A percentile compares a stretch with the other conserved stretches of the same genome.
Evolutionary conservation across 805 yeast genomes (phyloP).

Genomic region (Lachancea sp.): DNA sequence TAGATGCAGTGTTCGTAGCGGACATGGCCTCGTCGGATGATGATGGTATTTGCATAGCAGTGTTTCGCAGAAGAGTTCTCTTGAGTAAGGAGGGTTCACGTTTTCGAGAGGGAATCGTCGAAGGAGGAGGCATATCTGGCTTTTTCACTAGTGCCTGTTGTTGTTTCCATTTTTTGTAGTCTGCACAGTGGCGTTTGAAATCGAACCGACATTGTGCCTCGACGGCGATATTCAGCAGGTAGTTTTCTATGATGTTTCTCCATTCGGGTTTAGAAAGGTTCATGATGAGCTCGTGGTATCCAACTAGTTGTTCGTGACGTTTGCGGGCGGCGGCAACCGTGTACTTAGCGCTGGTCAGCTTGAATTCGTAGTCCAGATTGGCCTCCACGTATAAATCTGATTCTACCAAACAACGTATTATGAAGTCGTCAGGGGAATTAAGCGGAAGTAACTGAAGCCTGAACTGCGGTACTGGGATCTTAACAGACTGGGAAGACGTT

Average conservation of each 20-base stretch:
- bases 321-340: conserved; percentile 53
- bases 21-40: conserved; percentile 1
- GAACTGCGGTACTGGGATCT: conserved; percentile 27
- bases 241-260: conserved; percentile 70
- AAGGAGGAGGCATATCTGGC: conserved; percentile 35
- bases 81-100: conserved; percentile 20
- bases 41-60: conserved; percentile 1
- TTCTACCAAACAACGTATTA: conserved; percentile 43
- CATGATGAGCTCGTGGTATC: conserved; percentile 26
- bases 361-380: conserved; percentile 46
- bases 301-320: conserved; percentile 37
- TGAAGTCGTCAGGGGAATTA: conserved; percentile 41
- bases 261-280: conserved; percentile 52
- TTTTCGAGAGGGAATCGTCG: conserved; percentile 20
- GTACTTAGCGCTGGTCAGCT: conserved; percentile 53
- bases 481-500: conserved; percentile 4
- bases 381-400: conserved; percentile 66
- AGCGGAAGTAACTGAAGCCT: conserved; percentile 48
- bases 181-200: conserved; percentile 47
- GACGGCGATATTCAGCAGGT: conserved; percentile 54
- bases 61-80: conserved; percentile 32
- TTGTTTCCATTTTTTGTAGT: conserved; percentile 39
- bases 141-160: conserved; percentile 24
- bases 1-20: neutral
- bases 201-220: conserved; percentile 67